Evolutionary conservation across 257 asterid genomes (phyloP).

Genomic region (Salvia hispanica): DNA sequence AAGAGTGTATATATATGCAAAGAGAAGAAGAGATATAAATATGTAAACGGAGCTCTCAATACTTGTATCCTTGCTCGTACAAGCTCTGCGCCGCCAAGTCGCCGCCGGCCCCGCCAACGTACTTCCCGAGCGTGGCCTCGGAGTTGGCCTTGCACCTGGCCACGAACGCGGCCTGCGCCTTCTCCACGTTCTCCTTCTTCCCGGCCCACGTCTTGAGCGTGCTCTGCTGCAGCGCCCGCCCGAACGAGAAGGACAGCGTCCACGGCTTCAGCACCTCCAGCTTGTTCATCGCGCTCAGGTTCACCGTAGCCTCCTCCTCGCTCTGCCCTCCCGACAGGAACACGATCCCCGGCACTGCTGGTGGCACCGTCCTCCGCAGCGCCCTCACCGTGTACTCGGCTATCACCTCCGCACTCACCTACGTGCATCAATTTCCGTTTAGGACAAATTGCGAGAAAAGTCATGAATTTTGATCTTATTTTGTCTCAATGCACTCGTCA

Average conservation of each 20-base stretch:
- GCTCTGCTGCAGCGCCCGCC: slow-evolving; percentile 81
- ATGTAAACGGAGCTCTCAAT: not conserved
- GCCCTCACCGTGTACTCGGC: slow-evolving; percentile 79
- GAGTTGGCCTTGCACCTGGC: slow-evolving; percentile 81
- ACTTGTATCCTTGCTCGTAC: slow-evolving; percentile 62
- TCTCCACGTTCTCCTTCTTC: slow-evolving; percentile 69
- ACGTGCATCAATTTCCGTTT: not conserved
- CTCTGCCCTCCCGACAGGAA: slow-evolving; percentile 91
- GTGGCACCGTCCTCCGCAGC: slow-evolving; percentile 71
- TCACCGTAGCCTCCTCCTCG: slow-evolving; percentile 80
- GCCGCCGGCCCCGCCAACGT: slow-evolving; percentile 57
- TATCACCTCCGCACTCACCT: slow-evolving; percentile 74
- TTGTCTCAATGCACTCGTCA: too few relatives aligned
- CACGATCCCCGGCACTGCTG: slow-evolving; percentile 89
- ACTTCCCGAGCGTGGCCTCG: slow-evolving; percentile 71
- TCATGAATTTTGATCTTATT: too few relatives aligned
- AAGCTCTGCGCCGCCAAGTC: slow-evolving; percentile 69
- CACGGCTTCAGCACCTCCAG: slow-evolving; percentile 72
- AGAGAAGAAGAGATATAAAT: too few relatives aligned
- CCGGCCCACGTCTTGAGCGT: slow-evolving; percentile 84
- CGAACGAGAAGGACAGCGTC: slow-evolving; percentile 78
- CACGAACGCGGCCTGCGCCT: slow-evolving; percentile 67
- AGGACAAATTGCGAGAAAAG: too few relatives aligned
- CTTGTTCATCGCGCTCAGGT: slow-evolving; percentile 75
- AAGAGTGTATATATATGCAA: too few relatives aligned